Evolutionary conservation across 2,329 filamentous ascomycete species (phyloP), one percentile per base, ranked within the genome.

Genomic region (Talaromyces piceae): DNA sequence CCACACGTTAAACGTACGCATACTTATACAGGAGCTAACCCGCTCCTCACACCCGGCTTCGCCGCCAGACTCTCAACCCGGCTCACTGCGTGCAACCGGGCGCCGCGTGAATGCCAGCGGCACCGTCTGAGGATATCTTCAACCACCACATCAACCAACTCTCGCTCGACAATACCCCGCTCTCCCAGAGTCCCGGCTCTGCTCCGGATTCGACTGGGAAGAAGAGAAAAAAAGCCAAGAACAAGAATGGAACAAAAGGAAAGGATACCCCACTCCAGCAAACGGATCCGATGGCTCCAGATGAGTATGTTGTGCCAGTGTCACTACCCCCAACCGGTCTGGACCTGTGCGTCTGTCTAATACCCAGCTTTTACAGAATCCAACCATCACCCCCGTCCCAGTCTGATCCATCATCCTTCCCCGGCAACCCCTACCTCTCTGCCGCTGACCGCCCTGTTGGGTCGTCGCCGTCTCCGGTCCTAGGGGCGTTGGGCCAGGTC

Each of bases 71-170:
- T 18, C 11, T 9, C 39, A n/a, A n/a, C 16, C 39, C 39, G 39
- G 39, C 20, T 43, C 23, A 43, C 39, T 11, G 39, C 23, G 39
- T 43, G 23, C 25, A 25, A 3, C 39, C 39, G 39, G 39, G 49
- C 41, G n/a, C 58, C 58, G 63, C 61, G 71, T 72, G 66, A 63
- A 72, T 72, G 70, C 67, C 64, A 64, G 67, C 67, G 60, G 67
- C 62, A 61, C 63, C 64, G 51, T 67, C 67, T 59, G 68, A 69
- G 63, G 63, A 67, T 57, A 53, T 61, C 51, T 65, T 64, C n/a
- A n/a, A n/a, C 58, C 64, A 61, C 61, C 68, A 66, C 56, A 63
- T 66, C 33, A 67, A 59, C 61, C 68, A 58, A 61, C 66, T 62
- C 27, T 55, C 62, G 43, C 63, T 65, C 56, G 62, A 65, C 55